Base-by-base conservation (phyloP, 2,329 filamentous ascomycete species). In the Cytospora schulzeri region DNA sequence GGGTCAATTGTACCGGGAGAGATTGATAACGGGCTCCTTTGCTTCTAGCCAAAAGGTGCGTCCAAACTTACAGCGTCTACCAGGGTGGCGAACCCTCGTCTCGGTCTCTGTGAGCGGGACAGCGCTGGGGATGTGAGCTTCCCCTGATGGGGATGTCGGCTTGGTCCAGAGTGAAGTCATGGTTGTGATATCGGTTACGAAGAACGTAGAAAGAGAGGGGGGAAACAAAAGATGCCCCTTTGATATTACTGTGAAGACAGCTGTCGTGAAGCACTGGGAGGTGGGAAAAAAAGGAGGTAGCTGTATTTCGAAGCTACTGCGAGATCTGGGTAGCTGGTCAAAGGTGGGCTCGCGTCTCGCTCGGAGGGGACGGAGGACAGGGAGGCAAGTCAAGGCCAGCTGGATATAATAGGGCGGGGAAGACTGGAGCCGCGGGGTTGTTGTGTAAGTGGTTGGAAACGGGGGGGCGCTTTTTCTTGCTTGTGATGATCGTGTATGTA, bases 91-190 rank as follows among this genome's bases (percentile, higher is more conserved):
- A 29, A 67, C 62, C 31, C 65, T 60, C 19, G 59, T 57, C 59
- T 64, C 58, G 57, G 54, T 45, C 50, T 60, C 57, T 33, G 54
- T 55, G 17, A 67, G 54, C 41, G 65, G 65, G 24, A 52, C 29
- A 19, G 65, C 62, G 19, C 60, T 54, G 3, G 65, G 62, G 24
- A 52, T 59, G n/a, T 64, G 58, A n/a, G 45, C n/a, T 28, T 51
- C 38, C 22, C 54, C 57, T 29, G 52, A 50, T 28, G 41, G 31
- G n/a, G 26, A 29, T 33, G 22, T 15, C 29, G 65, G 65, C 58
- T 65, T 65, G 57, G 62, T 57, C 68, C 69, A 70, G 67, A 70
- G 69, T 35, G 69, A 67, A 41, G 67, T 67, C 67, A 69, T 68
- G 26, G 24, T 57, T 48, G 48, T n/a, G 15, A n/a, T 28, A 17